These are phyloP conservation scores for Leptosphaerulina australis DNA, from an alignment of 2,329 filamentous ascomycete genomes.

Conservation along the genomic window DNA sequence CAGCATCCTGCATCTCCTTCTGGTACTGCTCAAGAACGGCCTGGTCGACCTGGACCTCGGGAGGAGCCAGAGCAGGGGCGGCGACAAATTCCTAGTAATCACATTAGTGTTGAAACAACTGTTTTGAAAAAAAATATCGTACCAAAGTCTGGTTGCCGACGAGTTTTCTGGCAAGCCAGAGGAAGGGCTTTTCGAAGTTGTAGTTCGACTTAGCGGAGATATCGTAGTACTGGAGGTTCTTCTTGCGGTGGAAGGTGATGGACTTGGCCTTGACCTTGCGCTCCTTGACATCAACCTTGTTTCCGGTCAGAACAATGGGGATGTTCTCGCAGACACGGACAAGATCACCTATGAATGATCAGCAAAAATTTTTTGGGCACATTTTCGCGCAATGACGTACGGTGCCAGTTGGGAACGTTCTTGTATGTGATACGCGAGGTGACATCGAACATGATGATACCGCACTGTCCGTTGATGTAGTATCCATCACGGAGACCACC, in stretches of 20 bases:
- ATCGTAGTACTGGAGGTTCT: conserved; percentile 99
- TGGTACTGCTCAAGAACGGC: conserved; percentile 80
- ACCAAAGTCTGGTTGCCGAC: conserved; percentile 90
- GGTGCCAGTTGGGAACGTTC: conserved; percentile 99
- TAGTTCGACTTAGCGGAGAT: conserved; percentile 99
- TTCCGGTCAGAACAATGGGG: conserved; percentile 95
- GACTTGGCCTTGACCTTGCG: conserved; percentile 99
- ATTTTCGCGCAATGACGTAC: conserved; percentile 63
- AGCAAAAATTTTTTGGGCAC: conserved; percentile 18
- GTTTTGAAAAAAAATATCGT: conserved; percentile 47
- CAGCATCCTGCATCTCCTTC: conserved; percentile 85
- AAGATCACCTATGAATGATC: conserved; percentile 74
- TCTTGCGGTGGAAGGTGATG: conserved; percentile 99
- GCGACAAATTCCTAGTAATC: conserved; percentile 85
- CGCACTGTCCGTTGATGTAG: conserved; percentile 99
- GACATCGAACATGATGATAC: conserved; percentile 99
- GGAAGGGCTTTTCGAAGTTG: conserved; percentile 99
- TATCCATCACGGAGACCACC: conserved; percentile 98
- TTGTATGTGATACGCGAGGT: conserved; percentile 99
- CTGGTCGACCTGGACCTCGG: conserved; percentile 88
- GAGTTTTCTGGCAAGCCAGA: conserved; percentile 98
- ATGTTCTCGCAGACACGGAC: conserved; percentile 99
- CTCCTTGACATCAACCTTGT: conserved; percentile 99
- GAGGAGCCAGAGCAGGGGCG: conserved; percentile 90
- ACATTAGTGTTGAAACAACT: conserved; percentile 28